These are phyloP conservation scores for Drechslerella coelobrocha DNA, from an alignment of 2,329 filamentous ascomycete species.

Conservation along the genomic window DNA sequence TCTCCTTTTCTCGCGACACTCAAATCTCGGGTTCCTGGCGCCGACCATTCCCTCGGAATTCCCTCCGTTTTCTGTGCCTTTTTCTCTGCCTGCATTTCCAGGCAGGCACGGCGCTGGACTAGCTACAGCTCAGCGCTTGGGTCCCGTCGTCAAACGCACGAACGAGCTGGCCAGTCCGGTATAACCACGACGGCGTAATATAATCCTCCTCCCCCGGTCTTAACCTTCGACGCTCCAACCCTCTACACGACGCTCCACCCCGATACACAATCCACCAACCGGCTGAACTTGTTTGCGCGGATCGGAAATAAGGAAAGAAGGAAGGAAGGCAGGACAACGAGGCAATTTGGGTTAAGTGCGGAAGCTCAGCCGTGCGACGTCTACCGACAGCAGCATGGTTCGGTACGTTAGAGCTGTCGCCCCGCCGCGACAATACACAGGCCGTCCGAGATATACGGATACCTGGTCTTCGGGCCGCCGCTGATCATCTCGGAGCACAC, in stretches of 20 bases:
- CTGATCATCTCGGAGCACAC: neutral
- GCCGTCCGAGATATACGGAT: neutral
- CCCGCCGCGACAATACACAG: constrained; percentile 2
- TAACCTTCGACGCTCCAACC: neutral
- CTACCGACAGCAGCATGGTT: constrained; percentile 25
- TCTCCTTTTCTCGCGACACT: neutral
- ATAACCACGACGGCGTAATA: constrained; percentile 11
- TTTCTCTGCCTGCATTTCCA: constrained; percentile 1
- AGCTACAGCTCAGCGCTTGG: constrained; percentile 28
- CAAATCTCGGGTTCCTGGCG: too few relatives aligned
- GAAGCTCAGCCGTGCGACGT: constrained; percentile 14
- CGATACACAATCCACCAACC: neutral
- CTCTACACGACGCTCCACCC: neutral
- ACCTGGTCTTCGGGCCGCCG: neutral
- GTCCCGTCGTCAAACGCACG: constrained; percentile 35
- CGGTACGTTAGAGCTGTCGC: constrained; percentile 29
- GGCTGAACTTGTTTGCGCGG: neutral
- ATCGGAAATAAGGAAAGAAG: neutral
- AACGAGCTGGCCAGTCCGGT: constrained; percentile 14
- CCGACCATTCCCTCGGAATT: too few relatives aligned
- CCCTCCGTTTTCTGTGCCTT: too few relatives aligned
- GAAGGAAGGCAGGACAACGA: neutral
- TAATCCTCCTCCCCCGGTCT: neutral
- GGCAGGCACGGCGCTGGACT: neutral
- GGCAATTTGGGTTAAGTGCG: neutral